Evolutionary conservation across 495 filamentous ascomycete species (phyloP).

Genomic region (Trichoderma orchidacearum): DNA sequence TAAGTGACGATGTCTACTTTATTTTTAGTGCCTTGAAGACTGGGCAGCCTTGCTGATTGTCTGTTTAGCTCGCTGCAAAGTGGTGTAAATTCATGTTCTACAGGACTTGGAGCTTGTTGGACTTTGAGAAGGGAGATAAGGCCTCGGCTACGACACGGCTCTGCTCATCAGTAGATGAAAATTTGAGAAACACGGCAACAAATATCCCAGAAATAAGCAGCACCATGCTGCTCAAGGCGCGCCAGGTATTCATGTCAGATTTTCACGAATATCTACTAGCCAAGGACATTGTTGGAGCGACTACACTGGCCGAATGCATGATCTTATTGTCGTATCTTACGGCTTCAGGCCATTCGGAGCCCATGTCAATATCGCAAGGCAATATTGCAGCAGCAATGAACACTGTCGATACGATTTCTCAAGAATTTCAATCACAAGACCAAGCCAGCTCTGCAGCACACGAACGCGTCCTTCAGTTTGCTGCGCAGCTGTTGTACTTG

Average conservation of each 20-base stretch:
- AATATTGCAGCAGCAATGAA: conserved; percentile 35
- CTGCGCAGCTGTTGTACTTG: conserved; percentile 52
- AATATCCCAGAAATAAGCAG: conserved; percentile 11
- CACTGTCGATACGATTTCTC: conserved; percentile 21
- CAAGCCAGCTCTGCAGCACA: conserved; percentile 17
- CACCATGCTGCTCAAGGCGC: conserved; percentile 38
- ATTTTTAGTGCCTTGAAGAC: no score
- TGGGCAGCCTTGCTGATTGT: conserved; percentile 49
- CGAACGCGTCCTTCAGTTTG: conserved; percentile 52
- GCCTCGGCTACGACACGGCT: conserved; percentile 13
- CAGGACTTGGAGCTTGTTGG: conserved; percentile 61
- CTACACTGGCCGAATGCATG: conserved; percentile 44
- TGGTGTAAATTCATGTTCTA: conserved; percentile 38
- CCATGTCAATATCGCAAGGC: conserved; percentile 24
- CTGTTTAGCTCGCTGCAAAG: conserved; percentile 28
- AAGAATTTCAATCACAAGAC: conserved; percentile 18
- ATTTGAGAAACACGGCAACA: background rate
- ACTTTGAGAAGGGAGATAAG: conserved; percentile 33
- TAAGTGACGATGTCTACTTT: background rate
- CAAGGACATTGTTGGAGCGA: conserved; percentile 26
- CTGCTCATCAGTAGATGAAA: conserved; percentile 14
- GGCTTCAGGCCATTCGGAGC: conserved; percentile 14
- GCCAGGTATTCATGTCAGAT: conserved; percentile 37
- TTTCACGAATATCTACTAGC: conserved; percentile 43
- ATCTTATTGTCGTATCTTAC: conserved; percentile 53